Percentiles rank a stretch among this genome's conserved stretches.
Conservation (phyloP, 768 basidiomycete species). For the Ramaria sp. region DNA sequence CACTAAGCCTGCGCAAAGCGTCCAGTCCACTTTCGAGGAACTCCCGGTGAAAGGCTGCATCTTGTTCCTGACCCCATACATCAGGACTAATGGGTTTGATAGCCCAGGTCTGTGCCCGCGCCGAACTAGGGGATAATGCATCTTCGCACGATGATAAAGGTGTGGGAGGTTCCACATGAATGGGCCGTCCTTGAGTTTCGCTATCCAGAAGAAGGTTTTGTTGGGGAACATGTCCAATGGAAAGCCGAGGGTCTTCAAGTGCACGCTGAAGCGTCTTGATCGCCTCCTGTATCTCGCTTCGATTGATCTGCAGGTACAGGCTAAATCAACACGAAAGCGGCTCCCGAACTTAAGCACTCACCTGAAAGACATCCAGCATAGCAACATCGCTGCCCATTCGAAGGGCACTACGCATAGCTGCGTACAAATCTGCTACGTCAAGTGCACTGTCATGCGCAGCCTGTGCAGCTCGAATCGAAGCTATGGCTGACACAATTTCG, state of each 20-base stretch:
- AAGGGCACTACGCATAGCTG: conserved; percentile 48
- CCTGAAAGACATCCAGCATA: conserved; percentile 52
- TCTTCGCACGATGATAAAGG: background rate
- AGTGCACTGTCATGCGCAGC: conserved; percentile 34
- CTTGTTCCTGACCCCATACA: conserved; percentile 1
- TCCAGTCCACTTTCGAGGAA: conserved; percentile 68
- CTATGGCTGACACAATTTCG: conserved; percentile 16
- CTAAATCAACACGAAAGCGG: background rate
- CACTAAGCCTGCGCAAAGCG: conserved; percentile 52
- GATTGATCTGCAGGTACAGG: conserved; percentile 22
- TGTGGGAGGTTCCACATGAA: background rate
- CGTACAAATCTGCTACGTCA: conserved; percentile 46
- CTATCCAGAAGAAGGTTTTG: conserved; percentile 16
- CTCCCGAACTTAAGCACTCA: background rate
- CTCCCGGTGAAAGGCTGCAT: conserved; percentile 50
- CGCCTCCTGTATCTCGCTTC: conserved; percentile 69
- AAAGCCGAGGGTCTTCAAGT: conserved; percentile 21
- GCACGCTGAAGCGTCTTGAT: conserved; percentile 70
- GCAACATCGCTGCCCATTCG: conserved; percentile 48
- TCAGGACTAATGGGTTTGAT: background rate
- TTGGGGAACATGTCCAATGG: background rate
- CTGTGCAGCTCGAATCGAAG: conserved; percentile 25
- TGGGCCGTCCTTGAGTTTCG: conserved; percentile 6
- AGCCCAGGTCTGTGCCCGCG: background rate
- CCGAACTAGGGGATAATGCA: too few relatives aligned